Percentiles rank a stretch among this genome's conserved stretches.
Evolutionary conservation across 1,284 basidiomycete species (phyloP).

Genomic region (Porogramme epimiltina): DNA sequence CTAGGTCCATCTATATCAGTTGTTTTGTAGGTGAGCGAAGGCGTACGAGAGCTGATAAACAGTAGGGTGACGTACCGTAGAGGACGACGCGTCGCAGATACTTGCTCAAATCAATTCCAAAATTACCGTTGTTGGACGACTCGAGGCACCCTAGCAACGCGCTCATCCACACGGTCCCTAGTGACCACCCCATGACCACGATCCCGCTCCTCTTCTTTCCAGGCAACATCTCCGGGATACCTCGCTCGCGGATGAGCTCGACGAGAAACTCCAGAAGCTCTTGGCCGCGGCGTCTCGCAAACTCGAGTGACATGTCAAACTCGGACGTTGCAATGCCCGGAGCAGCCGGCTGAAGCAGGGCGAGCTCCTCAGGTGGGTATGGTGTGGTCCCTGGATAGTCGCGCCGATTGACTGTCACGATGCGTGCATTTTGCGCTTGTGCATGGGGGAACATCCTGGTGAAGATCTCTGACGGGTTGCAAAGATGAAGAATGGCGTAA

Average conservation of each 20-base stretch:
- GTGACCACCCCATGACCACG: conserved; percentile 29
- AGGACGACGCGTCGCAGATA: conserved; percentile 2
- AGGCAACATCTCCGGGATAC: conserved; percentile 15
- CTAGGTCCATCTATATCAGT: conserved; percentile 7
- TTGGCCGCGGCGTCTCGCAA: conserved; percentile 17
- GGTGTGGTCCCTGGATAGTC: conserved; percentile 8
- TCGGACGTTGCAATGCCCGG: conserved; percentile 5
- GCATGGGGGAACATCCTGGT: neutral
- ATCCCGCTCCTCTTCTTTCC: conserved; percentile 25
- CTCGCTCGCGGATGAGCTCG: conserved; percentile 22
- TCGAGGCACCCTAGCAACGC: conserved; percentile 22
- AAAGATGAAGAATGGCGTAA: no score
- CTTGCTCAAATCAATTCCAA: neutral
- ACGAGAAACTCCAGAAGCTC: conserved; percentile 27
- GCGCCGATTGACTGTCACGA: conserved; percentile 12
- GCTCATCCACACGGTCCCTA: conserved; percentile 15
- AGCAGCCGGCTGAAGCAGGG: conserved; percentile 6
- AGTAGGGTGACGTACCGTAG: neutral
- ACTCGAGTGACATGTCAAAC: conserved; percentile 3
- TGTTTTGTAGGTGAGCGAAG: no score
- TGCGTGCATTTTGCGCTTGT: neutral
- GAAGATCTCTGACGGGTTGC: neutral
- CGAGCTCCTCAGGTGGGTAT: conserved; percentile 16
- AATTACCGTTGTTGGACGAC: neutral
- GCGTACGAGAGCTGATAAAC: no score